Conservation (phyloP, 2,329 filamentous ascomycete species). For the Geoglossum cookeanum region DNA sequence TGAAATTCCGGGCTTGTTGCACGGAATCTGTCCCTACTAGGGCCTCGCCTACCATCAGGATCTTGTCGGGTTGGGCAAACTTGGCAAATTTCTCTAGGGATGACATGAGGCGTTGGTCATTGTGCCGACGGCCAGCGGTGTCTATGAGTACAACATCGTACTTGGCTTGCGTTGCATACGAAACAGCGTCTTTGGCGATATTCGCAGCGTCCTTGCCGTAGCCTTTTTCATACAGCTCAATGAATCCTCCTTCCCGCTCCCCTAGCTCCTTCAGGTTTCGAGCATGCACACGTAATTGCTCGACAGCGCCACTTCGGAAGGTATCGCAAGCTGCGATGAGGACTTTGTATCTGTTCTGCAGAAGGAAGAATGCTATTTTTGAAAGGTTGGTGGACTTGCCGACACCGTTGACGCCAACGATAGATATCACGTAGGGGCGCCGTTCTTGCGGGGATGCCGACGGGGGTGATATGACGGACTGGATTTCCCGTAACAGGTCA, state of each 20-base stretch:
- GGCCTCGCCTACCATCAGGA: slow-evolving; percentile 89
- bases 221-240: slow-evolving; percentile 90
- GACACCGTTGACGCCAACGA: slow-evolving; percentile 95
- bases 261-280: slow-evolving; percentile 82
- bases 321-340: slow-evolving; percentile 90
- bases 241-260: slow-evolving; percentile 60
- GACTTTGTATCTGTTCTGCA: slow-evolving; percentile 94
- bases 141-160: slow-evolving; percentile 96
- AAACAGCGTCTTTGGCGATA: slow-evolving; percentile 86
- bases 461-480: slow-evolving; percentile 51
- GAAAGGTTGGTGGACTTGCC: slow-evolving; percentile 95
- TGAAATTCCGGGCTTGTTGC: slow-evolving; percentile 91
- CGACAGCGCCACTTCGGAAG: slow-evolving; percentile 90
- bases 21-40: slow-evolving; percentile 92
- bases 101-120: slow-evolving; percentile 90
- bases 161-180: slow-evolving; percentile 49
- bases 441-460: slow-evolving; percentile 40
- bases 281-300: slow-evolving; percentile 90
- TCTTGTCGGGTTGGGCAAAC: slow-evolving; percentile 90
- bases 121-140: slow-evolving; percentile 85
- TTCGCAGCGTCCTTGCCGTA: slow-evolving; percentile 96
- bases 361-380: slow-evolving; percentile 93
- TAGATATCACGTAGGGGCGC: slow-evolving; percentile 90
- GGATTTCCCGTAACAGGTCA: slow-evolving; percentile 85
- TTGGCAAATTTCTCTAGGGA: slow-evolving; percentile 95